These are phyloP conservation scores for Pyrenochaeta sp. DNA, from an alignment of 2,329 filamentous ascomycete genomes.

Conservation along the genomic window DNA sequence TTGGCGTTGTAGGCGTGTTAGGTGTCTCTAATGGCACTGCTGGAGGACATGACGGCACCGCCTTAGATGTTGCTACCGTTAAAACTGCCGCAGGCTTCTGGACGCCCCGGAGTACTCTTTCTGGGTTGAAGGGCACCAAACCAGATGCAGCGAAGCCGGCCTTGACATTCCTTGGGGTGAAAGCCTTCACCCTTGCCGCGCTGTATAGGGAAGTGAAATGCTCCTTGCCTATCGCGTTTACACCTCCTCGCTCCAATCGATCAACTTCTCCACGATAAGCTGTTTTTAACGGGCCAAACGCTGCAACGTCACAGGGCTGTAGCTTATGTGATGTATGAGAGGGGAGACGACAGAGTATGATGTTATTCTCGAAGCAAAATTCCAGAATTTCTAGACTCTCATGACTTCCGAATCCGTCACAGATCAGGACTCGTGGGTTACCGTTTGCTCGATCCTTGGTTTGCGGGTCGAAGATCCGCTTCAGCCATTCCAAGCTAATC, in stretches of 20 bases:
- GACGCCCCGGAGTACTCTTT: neutral
- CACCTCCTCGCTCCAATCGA: neutral
- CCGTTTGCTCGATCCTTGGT: slow-evolving; percentile 39
- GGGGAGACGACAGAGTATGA: slow-evolving; percentile 3
- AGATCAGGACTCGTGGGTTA: slow-evolving; percentile 44
- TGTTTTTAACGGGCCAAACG: neutral
- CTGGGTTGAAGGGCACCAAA: neutral
- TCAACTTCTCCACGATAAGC: neutral
- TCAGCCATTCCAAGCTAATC: slow-evolving; percentile 48
- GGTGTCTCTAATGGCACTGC: no score
- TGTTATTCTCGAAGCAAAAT: slow-evolving; percentile 42
- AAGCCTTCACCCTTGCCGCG: neutral
- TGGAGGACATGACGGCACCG: no score
- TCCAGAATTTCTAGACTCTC: slow-evolving; percentile 45
- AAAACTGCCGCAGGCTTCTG: no score
- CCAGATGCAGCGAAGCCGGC: neutral
- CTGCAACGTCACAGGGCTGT: neutral
- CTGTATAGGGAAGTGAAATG: neutral
- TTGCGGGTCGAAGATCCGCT: slow-evolving; percentile 44
- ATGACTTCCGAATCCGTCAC: slow-evolving; percentile 46
- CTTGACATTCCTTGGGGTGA: neutral
- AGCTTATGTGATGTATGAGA: neutral
- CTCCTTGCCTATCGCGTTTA: neutral
- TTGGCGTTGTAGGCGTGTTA: no score
- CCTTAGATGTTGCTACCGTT: no score